phyloP scores from a whole-genome alignment of 148 eudicot genomes.

The Persicaria maculosa region DNA sequence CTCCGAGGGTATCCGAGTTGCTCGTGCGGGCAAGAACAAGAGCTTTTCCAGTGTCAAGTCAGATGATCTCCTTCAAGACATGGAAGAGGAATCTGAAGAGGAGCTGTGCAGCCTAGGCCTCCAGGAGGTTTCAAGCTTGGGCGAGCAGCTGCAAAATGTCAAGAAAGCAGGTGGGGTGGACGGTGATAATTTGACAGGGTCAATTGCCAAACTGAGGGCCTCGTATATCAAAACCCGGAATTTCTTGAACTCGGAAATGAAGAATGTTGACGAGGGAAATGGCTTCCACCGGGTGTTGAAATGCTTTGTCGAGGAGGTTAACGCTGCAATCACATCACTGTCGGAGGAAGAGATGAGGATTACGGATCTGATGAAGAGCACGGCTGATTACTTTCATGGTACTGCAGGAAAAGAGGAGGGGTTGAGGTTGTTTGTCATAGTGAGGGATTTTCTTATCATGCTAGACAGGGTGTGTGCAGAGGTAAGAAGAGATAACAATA shows the following conservation, averaged over 20 bases:
- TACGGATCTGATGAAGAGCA: conserved; percentile 46
- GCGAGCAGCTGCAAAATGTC: conserved; percentile 54
- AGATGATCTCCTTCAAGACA: conserved; percentile 39
- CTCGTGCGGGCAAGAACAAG: conserved; percentile 33
- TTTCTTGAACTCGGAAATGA: conserved; percentile 50
- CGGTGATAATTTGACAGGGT: conserved; percentile 45
- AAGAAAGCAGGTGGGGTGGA: conserved; percentile 61
- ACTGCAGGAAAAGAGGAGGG: conserved; percentile 70
- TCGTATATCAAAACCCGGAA: conserved; percentile 40
- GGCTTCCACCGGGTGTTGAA: conserved; percentile 45
- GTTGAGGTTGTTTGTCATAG: conserved; percentile 48
- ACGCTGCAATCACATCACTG: conserved; percentile 34
- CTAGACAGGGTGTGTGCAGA: conserved; percentile 63
- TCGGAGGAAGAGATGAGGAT: conserved; percentile 73
- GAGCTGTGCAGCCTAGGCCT: conserved; percentile 54
- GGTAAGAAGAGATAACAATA: conserved; percentile 27
- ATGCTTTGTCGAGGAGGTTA: conserved; percentile 52
- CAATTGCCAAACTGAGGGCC: conserved; percentile 44
- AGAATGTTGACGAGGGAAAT: conserved; percentile 32
- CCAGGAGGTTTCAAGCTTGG: conserved; percentile 56
- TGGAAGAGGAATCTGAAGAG: conserved; percentile 42
- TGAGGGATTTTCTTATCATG: conserved; percentile 59
- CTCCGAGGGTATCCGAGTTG: conserved; percentile 72
- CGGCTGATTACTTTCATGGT: conserved; percentile 79
- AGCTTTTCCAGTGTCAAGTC: conserved; percentile 38